Conservation (phyloP, 345 rosid genomes). For the Eucalyptus coolabah region DNA sequence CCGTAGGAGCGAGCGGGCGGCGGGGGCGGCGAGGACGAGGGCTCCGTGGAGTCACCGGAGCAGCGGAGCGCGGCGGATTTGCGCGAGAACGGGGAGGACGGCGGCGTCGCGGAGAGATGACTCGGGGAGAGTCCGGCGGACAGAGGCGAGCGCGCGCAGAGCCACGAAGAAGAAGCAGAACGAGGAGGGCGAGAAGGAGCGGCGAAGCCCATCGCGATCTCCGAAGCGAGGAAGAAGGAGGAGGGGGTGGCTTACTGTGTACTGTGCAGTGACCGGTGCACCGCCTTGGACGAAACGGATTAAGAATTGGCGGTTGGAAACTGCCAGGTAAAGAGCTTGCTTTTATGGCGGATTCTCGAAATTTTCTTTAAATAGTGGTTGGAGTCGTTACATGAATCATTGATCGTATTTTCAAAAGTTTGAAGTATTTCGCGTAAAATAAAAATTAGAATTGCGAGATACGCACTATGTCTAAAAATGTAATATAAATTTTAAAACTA, state of each 20-base stretch:
- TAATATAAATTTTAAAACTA: not conserved
- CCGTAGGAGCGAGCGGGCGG: constrained; percentile 13
- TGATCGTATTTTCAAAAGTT: not conserved
- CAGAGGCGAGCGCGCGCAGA: not conserved
- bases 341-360: not conserved
- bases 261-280: not conserved
- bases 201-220: not conserved
- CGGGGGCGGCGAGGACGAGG: not conserved
- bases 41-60: constrained; percentile 11
- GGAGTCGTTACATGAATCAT: not conserved
- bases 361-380: not conserved
- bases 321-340: not conserved
- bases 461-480: not conserved
- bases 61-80: not conserved
- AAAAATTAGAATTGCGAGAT: not conserved
- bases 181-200: not conserved
- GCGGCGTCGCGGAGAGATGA: not conserved
- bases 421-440: not conserved
- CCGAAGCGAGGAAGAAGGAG: not conserved
- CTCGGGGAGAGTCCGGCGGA: not conserved
- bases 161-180: not conserved
- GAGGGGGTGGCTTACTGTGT: not conserved
- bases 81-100: not conserved
- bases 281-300: not conserved
- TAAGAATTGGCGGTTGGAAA: not conserved